These are phyloP conservation scores for Avena insularis DNA, from an alignment of 176 grass and related monocot genomes.

Conservation along the genomic window DNA sequence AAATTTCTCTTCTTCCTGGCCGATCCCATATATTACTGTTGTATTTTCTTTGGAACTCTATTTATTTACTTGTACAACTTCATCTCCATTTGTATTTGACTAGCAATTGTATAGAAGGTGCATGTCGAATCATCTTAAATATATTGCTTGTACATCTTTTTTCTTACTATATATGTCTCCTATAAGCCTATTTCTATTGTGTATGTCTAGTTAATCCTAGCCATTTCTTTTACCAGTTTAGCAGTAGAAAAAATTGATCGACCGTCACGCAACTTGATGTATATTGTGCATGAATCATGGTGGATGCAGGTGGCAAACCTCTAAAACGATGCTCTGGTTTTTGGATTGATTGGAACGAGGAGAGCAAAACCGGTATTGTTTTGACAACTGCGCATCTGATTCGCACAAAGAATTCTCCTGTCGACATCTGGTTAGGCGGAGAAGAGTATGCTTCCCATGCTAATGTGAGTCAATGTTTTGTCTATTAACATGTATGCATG, in stretches of 20 bases:
- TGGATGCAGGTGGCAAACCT: conserved; percentile 25
- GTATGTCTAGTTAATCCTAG: conserved; percentile 1
- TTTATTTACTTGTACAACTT: not conserved
- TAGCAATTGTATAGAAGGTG: not conserved
- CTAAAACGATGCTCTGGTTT: conserved; percentile 5
- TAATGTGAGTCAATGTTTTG: conserved; percentile 22
- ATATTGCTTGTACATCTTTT: conserved; percentile 6
- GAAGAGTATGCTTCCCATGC: conserved; percentile 2
- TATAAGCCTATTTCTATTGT: not conserved
- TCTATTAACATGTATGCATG: conserved; percentile 2
- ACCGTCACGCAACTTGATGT: not conserved
- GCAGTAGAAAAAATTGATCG: not conserved
- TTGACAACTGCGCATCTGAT: conserved; percentile 21
- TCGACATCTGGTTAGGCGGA: not conserved
- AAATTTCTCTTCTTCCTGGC: conserved; percentile 1
- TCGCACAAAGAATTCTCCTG: conserved; percentile 15
- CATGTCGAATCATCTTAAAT: conserved; percentile 7
- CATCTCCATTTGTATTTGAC: not conserved
- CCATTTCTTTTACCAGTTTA: not conserved
- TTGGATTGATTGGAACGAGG: not conserved
- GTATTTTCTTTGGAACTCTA: not conserved
- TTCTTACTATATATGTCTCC: not conserved
- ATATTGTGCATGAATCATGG: not conserved
- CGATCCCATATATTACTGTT: not conserved
- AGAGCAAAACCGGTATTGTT: conserved; percentile 9